phyloP scores from a whole-genome alignment of 1,284 basidiomycete genomes.

The Heterobasidion occidentale region DNA sequence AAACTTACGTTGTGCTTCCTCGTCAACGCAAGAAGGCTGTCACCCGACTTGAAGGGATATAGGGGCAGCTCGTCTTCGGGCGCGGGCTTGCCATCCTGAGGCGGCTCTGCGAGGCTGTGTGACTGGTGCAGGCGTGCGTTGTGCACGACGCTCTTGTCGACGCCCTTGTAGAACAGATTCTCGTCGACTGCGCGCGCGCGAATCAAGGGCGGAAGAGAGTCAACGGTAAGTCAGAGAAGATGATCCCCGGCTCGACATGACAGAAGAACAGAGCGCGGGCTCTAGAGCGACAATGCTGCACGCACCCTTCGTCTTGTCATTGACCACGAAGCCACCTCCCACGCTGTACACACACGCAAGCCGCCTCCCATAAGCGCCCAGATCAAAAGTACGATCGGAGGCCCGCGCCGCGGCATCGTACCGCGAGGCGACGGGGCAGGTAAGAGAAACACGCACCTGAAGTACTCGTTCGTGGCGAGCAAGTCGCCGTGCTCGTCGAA shows the following conservation, averaged over 20 bases:
- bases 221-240: background rate
- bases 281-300: background rate
- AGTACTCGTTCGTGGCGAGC: constrained; percentile 93
- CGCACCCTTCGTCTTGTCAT: constrained; percentile 78
- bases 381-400: background rate
- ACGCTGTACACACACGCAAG: constrained; percentile 38
- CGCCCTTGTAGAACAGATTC: constrained; percentile 94
- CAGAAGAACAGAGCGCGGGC: background rate
- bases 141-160: constrained; percentile 77
- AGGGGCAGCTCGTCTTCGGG: constrained; percentile 50
- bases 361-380: background rate
- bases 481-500: constrained; percentile 79
- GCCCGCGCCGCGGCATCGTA: no score
- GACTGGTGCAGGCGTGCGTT: constrained; percentile 71
- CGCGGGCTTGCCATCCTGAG: constrained; percentile 7
- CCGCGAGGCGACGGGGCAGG: no score
- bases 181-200: constrained; percentile 61
- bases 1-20: constrained; percentile 72
- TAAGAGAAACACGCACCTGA: constrained; percentile 35
- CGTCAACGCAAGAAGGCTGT: constrained; percentile 71
- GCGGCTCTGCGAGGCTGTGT: constrained; percentile 40
- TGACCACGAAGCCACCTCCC: constrained; percentile 88
- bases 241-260: background rate
- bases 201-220: background rate
- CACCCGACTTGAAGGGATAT: constrained; percentile 80